Evolutionary conservation across 805 yeast genomes (phyloP).

Genomic region (Wickerhamomyces alni): DNA sequence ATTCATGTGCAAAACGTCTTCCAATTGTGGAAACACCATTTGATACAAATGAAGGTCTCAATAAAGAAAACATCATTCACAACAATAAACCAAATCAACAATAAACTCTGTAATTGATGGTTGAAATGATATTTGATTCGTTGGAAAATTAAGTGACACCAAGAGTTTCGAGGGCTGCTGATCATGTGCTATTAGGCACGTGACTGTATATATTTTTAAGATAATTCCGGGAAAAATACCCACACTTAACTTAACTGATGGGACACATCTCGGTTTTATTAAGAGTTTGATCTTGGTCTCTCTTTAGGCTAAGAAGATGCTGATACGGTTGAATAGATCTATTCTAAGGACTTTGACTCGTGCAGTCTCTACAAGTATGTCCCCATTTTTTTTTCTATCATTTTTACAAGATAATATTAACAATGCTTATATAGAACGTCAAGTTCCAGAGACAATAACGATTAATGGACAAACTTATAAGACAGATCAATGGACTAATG

Average conservation of each 20-base stretch:
- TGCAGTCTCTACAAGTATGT: slow-evolving; percentile 6
- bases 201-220: not conserved
- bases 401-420: no score
- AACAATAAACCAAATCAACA: not conserved
- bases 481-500: slow-evolving; percentile 80
- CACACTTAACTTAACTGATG: no score
- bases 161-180: no score
- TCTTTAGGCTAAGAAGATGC: no score
- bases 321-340: not conserved
- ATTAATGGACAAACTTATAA: slow-evolving; percentile 47
- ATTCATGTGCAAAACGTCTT: slow-evolving; percentile 25
- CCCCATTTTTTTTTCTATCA: no score
- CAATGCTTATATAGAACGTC: slow-evolving; percentile 1
- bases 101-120: not conserved
- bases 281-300: no score
- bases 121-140: not conserved
- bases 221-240: no score
- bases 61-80: not conserved
- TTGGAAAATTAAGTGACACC: no score
- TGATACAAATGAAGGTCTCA: not conserved
- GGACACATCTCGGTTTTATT: no score
- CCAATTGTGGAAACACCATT: slow-evolving; percentile 5
- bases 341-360: not conserved
- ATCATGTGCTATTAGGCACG: not conserved
- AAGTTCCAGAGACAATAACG: slow-evolving; percentile 24